Evolutionary conservation across 2,329 filamentous ascomycete genomes (phyloP).

Genomic region (Dactylonectria estremocensis): DNA sequence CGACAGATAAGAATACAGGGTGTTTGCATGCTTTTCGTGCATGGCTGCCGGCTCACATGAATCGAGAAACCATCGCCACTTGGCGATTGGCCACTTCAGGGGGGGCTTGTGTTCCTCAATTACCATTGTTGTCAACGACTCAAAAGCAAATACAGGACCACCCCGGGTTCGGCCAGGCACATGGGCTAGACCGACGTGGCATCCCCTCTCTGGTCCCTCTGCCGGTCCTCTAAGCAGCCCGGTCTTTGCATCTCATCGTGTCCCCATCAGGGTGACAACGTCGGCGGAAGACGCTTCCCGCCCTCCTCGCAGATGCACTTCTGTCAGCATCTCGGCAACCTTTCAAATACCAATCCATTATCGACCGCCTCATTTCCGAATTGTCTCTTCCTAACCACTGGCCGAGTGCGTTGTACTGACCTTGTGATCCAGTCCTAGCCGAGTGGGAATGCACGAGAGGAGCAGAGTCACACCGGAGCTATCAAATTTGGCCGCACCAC

Average conservation of each 20-base stretch:
- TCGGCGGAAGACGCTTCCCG: slow-evolving; percentile 17
- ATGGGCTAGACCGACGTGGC: slow-evolving; percentile 49
- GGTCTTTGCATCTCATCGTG: slow-evolving; percentile 37
- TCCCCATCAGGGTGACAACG: slow-evolving; percentile 30
- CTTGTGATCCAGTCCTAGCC: slow-evolving; percentile 23
- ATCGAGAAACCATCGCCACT: slow-evolving; percentile 41
- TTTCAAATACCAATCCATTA: slow-evolving; percentile 37
- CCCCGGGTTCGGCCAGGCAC: slow-evolving; percentile 36
- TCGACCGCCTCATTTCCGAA: slow-evolving; percentile 39
- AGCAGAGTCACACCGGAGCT: slow-evolving; percentile 38
- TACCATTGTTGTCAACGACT: slow-evolving; percentile 30
- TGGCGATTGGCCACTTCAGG: slow-evolving; percentile 25
- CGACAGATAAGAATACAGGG: slow-evolving; percentile 41
- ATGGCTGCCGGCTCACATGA: slow-evolving; percentile 55
- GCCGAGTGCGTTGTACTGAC: slow-evolving; percentile 28
- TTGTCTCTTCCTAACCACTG: slow-evolving; percentile 20
- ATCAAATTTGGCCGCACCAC: slow-evolving; percentile 5
- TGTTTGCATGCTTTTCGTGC: slow-evolving; percentile 51
- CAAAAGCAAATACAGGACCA: slow-evolving; percentile 38
- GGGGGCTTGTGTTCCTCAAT: slow-evolving; percentile 30
- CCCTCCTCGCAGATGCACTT: slow-evolving; percentile 29
- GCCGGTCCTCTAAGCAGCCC: slow-evolving; percentile 36
- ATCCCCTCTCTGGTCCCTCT: slow-evolving; percentile 41
- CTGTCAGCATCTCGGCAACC: slow-evolving; percentile 22
- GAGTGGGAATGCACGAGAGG: slow-evolving; percentile 36